Base-by-base conservation (phyloP, 73 alveolate species). In the Paramecium sonneborni region DNA sequence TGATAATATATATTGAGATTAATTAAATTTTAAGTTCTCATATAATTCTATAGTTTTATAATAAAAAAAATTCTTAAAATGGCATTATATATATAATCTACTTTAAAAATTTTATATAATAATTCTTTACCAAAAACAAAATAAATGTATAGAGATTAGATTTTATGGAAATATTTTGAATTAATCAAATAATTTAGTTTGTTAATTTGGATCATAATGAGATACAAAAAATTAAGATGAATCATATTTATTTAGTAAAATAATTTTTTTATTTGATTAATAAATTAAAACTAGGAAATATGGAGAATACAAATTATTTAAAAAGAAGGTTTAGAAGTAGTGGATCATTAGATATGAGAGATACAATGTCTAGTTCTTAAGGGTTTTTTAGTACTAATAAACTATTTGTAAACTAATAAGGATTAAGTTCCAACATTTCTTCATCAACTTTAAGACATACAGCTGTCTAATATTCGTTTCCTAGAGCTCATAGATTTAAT, bases 361-460 rank as follows among this genome's bases (percentile, higher is more conserved):
- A 72, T 12, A 72, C 86, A 72, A 35, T 72, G 57, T 35, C 86
- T 11, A 79, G 90, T 79, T 72, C 86, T 72, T 18, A 72, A 72
- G 90, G 90, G 62, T 79, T 79, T 44, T 79, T 30, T 34, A 43
- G 76, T 39, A 79, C 90, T 1, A 79, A 79, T 34, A 79, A 23
- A 30, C 74, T 79, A 26, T 79, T 79, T 79, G 24, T 79, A 15
- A 79, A 79, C 70, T 79, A 32, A 39, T 26, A 23, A 24, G 90
- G 90, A 79, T 44, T 79, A 26, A 79, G 90, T 44, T 79, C 90
- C 69, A 79, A 79, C 44, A 79, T 79, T 79, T 79, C 90, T 4
- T 43, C 90, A 3, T 38, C 74, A 21, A 79, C 90, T 6, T 23
- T 79, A 30, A 20, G 46, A 79, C 90, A 79, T 79, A 79, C 90